Evolutionary conservation across 208 protist species (phyloP), one percentile per base, ranked within the genome.

Genomic region (Acanthamoeba triangularis): DNA sequence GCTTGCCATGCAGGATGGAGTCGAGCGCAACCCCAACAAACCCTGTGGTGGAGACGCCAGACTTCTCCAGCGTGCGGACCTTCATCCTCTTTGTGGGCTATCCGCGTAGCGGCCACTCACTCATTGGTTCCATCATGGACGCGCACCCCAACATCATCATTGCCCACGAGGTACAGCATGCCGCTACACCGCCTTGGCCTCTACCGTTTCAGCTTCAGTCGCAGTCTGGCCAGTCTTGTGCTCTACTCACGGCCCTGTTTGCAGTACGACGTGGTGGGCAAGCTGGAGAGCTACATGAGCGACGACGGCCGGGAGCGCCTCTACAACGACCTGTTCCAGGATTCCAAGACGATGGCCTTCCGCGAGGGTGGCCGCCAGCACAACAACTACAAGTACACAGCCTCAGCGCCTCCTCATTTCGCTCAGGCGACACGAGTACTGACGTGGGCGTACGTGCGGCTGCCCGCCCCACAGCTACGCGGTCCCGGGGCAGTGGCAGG

Each of bases 81-180:
- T 84, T 84, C 28, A n/a, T 84, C 23, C 14, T 84, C 13, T 84
- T 84, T 84, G 74, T 84, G 11, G 74, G 74, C 35, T 84, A 84
- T 52, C 74, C 74, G 23, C 74, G 74, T 35, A 84, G 74, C 28
- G 74, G 74, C 3, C 74, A 84, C 35, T 84, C 74, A 5, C 74
- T 84, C 41, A 84, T 84, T 30, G 74, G 74, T 16, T 84, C 74
- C 41, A 41, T 84, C 41, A 41, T 84, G 74, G 74, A 84, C 74
- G 74, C 74, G 14, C 74, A 84, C n/a, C 74, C 74, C 74, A 84
- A 84, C 74, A 84, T 84, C 74, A 84, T 84, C 30, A 84, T 84
- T 30, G 74, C 74, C 35, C 74, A 84, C 8, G 74, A 84, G 74
- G 74, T 84, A 41, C 67, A 33, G 35, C 16, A 20, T 3, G 16